Evolutionary conservation across 2,329 filamentous ascomycete genomes (phyloP).

Genomic region (Ophiostoma tasmaniense): DNA sequence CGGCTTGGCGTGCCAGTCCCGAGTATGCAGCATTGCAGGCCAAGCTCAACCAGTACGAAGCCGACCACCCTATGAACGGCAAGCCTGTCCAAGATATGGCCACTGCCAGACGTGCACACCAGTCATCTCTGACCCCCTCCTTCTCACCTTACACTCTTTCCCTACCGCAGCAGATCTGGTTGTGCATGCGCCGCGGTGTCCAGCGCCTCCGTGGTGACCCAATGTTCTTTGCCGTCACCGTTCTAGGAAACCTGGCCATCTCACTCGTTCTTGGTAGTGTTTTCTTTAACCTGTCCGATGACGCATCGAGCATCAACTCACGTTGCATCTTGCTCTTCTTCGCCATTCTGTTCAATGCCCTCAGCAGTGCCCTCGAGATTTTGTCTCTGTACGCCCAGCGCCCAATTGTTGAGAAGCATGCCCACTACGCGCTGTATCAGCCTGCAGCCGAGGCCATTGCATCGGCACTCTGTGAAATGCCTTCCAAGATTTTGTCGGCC

Average conservation of each 20-base stretch:
- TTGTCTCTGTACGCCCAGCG: constrained; percentile 80
- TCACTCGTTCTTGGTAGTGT: constrained; percentile 17
- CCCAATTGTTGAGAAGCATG: constrained; percentile 85
- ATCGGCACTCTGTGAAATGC: constrained; percentile 78
- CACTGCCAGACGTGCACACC: constrained; percentile 42
- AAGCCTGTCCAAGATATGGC: constrained; percentile 47
- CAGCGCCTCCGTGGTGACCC: constrained; percentile 67
- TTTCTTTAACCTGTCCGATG: constrained; percentile 14
- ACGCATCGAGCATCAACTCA: constrained; percentile 38
- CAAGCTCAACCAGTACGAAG: constrained; percentile 48
- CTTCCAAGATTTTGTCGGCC: constrained; percentile 68
- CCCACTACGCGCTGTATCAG: constrained; percentile 79
- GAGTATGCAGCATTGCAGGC: constrained; percentile 41
- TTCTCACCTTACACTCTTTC: constrained; percentile 78
- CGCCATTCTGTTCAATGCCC: constrained; percentile 77
- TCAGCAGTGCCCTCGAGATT: constrained; percentile 74
- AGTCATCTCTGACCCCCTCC: constrained; percentile 56
- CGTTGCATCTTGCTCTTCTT: constrained; percentile 79
- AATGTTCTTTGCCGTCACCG: constrained; percentile 58
- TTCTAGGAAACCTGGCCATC: constrained; percentile 60
- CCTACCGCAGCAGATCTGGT: constrained; percentile 60
- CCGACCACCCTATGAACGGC: constrained; percentile 43
- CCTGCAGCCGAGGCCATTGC: constrained; percentile 77
- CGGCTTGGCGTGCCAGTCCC: constrained; percentile 47
- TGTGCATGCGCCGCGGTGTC: constrained; percentile 76